These are phyloP conservation scores for Talaromyces adpressus DNA, from an alignment of 495 filamentous ascomycete species.

Conservation along the genomic window DNA sequence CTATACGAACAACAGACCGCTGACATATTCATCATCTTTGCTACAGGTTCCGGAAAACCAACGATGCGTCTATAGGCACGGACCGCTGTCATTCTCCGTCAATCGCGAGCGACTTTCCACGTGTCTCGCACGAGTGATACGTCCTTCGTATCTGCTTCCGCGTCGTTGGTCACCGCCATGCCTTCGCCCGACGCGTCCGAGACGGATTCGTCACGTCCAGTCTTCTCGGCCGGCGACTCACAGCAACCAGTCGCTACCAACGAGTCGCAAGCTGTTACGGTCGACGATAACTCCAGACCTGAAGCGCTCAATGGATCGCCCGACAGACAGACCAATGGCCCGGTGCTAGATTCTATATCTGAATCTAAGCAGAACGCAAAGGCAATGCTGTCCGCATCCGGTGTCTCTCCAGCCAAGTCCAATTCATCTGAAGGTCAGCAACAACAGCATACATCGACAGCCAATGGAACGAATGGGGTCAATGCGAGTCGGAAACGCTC, in stretches of 20 bases:
- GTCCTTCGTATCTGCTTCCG: background rate
- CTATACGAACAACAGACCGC: background rate
- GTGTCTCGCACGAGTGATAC: slow-evolving; percentile 17
- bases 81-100: slow-evolving; percentile 11
- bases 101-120: slow-evolving; percentile 10
- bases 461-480: slow-evolving; percentile 38
- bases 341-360: slow-evolving; percentile 30
- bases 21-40: background rate
- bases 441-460: slow-evolving; percentile 12
- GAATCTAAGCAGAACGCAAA: slow-evolving; percentile 55
- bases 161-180: slow-evolving; percentile 20
- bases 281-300: slow-evolving; percentile 15
- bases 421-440: slow-evolving; percentile 24
- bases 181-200: slow-evolving; percentile 29
- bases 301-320: slow-evolving; percentile 18
- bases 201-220: slow-evolving; percentile 17
- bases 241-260: slow-evolving; percentile 22
- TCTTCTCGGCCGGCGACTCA: slow-evolving; percentile 15
- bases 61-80: slow-evolving; percentile 32
- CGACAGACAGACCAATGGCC: slow-evolving; percentile 24
- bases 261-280: slow-evolving; percentile 18
- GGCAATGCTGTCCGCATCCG: slow-evolving; percentile 47
- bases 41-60: slow-evolving; percentile 14
- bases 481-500: slow-evolving; percentile 50
- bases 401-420: slow-evolving; percentile 21